Evolutionary conservation across 73 alveolate species (phyloP).

Genomic region (Paramecium primaurelia): DNA sequence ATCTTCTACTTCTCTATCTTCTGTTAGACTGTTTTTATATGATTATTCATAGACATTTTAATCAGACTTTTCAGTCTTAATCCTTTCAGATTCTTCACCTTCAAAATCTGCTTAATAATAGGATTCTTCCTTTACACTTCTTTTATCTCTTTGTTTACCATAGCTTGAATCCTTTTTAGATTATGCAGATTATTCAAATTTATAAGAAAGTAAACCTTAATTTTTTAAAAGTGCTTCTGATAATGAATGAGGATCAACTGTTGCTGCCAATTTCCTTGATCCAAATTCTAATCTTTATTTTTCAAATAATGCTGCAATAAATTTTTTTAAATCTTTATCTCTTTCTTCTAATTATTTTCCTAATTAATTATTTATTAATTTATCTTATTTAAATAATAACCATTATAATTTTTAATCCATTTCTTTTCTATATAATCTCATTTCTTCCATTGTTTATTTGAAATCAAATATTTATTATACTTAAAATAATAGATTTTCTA

Average conservation of each 20-base stretch:
- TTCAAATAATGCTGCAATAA: not conserved
- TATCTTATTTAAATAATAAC: conserved; percentile 10
- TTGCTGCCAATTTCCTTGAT: not conserved
- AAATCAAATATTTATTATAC: not conserved
- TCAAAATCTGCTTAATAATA: conserved; percentile 26
- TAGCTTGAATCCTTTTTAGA: conserved; percentile 12
- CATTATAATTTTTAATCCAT: conserved; percentile 12
- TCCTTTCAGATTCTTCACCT: conserved; percentile 11
- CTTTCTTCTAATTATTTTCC: not conserved
- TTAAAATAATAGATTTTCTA: not conserved
- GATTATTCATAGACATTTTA: not conserved
- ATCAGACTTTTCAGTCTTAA: conserved; percentile 23
- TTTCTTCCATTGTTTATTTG: not conserved
- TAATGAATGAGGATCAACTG: conserved; percentile 23
- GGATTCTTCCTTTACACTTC: conserved; percentile 18
- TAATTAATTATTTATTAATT: not conserved
- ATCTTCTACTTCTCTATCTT: not conserved
- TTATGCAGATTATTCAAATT: conserved; percentile 14
- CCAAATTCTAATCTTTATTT: conserved; percentile 4
- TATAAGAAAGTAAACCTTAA: not conserved
- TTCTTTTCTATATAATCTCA: not conserved
- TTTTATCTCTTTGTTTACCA: not conserved
- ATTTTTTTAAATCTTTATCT: conserved; percentile 4
- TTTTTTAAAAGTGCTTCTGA: not conserved
- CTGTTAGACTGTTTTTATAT: not conserved